Conservation (phyloP, 306 rosid genomes). For the Cyclanthera cordifolia region DNA sequence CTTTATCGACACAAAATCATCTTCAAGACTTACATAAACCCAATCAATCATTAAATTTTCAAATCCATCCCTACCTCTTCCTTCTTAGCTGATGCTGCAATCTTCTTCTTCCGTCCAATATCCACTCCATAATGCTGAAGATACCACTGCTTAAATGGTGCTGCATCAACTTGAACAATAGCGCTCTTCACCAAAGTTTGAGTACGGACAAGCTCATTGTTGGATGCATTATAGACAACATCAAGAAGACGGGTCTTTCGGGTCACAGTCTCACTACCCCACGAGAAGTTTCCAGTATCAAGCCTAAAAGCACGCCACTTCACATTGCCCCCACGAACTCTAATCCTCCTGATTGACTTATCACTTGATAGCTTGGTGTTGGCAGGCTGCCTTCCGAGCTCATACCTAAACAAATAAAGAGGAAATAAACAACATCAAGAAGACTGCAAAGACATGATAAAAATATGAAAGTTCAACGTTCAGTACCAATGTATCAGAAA, state of each 20-base stretch:
- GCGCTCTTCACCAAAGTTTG: conserved; percentile 8
- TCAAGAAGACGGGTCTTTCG: conserved; percentile 8
- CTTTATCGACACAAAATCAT: not conserved
- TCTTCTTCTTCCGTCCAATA: conserved; percentile 6
- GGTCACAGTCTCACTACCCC: conserved; percentile 12
- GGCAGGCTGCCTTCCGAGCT: conserved; percentile 9
- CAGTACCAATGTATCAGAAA: not conserved
- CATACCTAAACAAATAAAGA: conserved; percentile 2
- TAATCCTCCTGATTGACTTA: conserved; percentile 1
- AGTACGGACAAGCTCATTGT: conserved; percentile 13
- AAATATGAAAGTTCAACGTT: not conserved
- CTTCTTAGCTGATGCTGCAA: not conserved
- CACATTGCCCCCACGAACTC: conserved; percentile 10
- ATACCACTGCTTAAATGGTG: conserved; percentile 12
- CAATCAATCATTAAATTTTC: not conserved
- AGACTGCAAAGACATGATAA: not conserved
- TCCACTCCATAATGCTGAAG: conserved; percentile 10
- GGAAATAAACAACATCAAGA: not conserved
- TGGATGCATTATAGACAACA: conserved; percentile 10
- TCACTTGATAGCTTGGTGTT: conserved; percentile 12
- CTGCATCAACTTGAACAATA: conserved; percentile 9
- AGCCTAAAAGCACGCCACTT: conserved; percentile 12
- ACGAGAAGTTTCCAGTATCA: conserved; percentile 5
- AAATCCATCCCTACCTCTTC: not conserved
- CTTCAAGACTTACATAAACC: not conserved